Percentiles rank a stretch among this genome's conserved stretches.
These are phyloP conservation scores for Aristolochia californica DNA, from an alignment of 164 flowering plant genomes.

Conservation along the genomic window DNA sequence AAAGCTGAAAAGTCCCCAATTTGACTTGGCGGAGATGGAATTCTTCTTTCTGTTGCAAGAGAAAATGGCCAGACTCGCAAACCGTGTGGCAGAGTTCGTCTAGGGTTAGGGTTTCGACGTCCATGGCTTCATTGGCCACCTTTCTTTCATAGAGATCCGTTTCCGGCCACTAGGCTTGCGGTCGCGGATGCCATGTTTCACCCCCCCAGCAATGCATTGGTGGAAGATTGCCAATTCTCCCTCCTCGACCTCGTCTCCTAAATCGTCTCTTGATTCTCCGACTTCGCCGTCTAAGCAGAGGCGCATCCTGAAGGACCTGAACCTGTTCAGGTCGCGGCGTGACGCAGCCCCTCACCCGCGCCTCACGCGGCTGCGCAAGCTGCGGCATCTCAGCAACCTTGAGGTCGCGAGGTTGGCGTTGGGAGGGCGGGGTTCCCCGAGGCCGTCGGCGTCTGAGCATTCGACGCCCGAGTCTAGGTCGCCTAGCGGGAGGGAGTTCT, in stretches of 20 bases:
- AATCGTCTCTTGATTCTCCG: not conserved
- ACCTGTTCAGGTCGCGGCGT: constrained; percentile 7
- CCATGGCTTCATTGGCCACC: too few species aligned
- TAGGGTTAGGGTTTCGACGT: too few species aligned
- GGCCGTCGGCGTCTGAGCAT: not conserved
- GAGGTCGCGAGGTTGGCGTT: constrained; percentile 5
- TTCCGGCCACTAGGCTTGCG: not conserved
- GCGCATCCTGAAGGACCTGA: constrained; percentile 5
- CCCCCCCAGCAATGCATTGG: constrained; percentile 1
- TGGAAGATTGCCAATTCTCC: not conserved
- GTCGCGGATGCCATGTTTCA: not conserved
- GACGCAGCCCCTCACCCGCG: constrained; percentile 6
- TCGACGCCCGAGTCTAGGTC: constrained; percentile 4
- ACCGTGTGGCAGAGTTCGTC: too few species aligned
- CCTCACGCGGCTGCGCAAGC: constrained; percentile 20
- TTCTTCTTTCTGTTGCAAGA: too few species aligned
- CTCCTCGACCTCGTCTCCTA: not conserved
- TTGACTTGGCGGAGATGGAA: too few species aligned
- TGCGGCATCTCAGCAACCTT: constrained; percentile 15
- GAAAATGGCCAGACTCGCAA: too few species aligned
- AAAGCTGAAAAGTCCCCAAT: too few species aligned
- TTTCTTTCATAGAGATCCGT: too few species aligned
- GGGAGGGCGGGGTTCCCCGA: not conserved
- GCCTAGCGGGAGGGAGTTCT: not conserved
- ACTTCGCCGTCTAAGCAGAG: constrained; percentile 5